Conservation (phyloP, 495 filamentous ascomycete genomes). For the Tuber magnatum region DNA sequence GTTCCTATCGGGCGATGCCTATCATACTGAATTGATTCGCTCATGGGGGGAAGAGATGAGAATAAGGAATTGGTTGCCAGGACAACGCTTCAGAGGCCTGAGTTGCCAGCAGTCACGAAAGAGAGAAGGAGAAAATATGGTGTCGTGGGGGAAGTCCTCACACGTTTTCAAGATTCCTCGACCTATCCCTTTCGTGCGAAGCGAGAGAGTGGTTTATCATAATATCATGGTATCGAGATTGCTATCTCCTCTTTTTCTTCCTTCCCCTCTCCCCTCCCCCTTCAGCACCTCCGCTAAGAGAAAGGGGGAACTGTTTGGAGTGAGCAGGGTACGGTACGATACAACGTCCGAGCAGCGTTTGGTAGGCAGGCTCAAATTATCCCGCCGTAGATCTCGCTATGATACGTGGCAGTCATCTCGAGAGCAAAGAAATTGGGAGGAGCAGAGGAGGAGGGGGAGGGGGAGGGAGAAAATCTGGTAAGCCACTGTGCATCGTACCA, state of each 20-base stretch:
- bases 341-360: background rate
- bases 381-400: background rate
- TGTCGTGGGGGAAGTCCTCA: background rate
- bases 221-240: background rate
- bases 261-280: too few species aligned
- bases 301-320: background rate
- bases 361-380: background rate
- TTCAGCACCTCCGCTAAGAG: background rate
- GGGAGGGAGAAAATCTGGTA: background rate
- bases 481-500: background rate
- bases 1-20: background rate
- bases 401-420: background rate
- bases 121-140: background rate
- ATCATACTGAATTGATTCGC: background rate
- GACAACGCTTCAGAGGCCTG: background rate
- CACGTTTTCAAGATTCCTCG: background rate
- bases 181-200: background rate
- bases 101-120: background rate
- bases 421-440: background rate
- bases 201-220: background rate
- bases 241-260: background rate
- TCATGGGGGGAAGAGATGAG: background rate
- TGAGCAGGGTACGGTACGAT: background rate
- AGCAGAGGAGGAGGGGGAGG: background rate
- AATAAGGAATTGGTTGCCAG: background rate